A percentile compares a stretch with the other conserved stretches of the same genome.
Evolutionary conservation across 2,329 filamentous ascomycete genomes (phyloP).

Genomic region (Periconia sp.): DNA sequence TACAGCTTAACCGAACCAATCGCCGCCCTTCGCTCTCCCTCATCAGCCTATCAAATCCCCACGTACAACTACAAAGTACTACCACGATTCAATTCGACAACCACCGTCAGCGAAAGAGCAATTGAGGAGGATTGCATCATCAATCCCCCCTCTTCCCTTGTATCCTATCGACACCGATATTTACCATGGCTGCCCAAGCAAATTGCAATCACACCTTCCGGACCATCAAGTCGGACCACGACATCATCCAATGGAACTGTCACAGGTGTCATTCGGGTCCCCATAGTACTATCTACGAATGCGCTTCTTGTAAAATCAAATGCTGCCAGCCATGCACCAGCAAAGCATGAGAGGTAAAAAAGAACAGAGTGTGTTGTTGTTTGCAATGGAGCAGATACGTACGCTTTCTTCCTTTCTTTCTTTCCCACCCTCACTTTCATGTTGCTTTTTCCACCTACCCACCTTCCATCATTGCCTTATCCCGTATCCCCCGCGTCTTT

Average conservation of each 20-base stretch:
- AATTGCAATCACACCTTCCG: slow-evolving; percentile 53
- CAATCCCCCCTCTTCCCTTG: slow-evolving; percentile 1
- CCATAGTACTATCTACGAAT: slow-evolving; percentile 55
- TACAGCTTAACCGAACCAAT: slow-evolving; percentile 14
- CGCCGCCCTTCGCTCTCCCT: neutral
- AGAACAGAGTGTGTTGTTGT: neutral
- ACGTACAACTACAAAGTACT: too few species aligned
- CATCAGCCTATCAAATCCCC: neutral
- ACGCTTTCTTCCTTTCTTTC: too few species aligned
- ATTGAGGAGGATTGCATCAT: neutral
- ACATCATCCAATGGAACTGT: slow-evolving; percentile 55
- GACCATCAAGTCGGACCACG: slow-evolving; percentile 56
- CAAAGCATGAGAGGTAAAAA: slow-evolving; percentile 32
- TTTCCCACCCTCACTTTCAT: too few species aligned
- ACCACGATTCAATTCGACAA: too few species aligned
- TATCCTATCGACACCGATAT: too few species aligned
- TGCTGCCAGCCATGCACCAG: slow-evolving; percentile 50
- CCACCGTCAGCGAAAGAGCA: slow-evolving; percentile 1
- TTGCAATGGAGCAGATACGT: too few species aligned
- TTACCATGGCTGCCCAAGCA: slow-evolving; percentile 52
- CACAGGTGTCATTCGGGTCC: slow-evolving; percentile 54
- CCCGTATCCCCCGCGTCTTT: too few species aligned
- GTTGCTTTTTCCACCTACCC: too few species aligned
- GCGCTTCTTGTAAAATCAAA: slow-evolving; percentile 54
- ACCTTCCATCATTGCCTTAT: too few species aligned